A percentile compares a stretch with the other conserved stretches of the same genome.
These are phyloP conservation scores for Wickerhamiella sorbophila DNA, from an alignment of 805 yeast genomes.

Conservation along the genomic window DNA sequence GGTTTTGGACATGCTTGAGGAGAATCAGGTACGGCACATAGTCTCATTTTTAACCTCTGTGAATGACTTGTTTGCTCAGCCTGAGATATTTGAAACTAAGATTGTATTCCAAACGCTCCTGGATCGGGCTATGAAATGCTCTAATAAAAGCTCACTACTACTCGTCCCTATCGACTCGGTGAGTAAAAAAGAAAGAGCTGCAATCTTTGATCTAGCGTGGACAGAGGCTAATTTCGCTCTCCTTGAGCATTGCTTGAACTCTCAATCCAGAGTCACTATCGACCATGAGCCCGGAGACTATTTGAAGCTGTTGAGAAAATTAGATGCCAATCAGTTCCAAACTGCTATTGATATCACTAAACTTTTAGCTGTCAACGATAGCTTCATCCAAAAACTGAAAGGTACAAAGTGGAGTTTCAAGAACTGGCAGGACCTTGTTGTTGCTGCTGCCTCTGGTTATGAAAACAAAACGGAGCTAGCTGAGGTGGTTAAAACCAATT, in stretches of 20 bases:
- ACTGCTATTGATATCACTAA: not conserved
- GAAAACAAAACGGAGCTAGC: not conserved
- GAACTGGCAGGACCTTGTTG: constrained; percentile 1
- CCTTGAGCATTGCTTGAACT: not conserved
- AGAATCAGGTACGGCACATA: not conserved
- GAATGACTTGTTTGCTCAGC: not conserved
- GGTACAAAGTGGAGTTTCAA: not conserved
- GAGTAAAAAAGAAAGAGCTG: not conserved
- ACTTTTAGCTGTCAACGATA: not conserved
- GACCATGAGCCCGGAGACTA: constrained; percentile 3
- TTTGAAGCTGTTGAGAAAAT: not conserved
- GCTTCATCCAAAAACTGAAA: not conserved
- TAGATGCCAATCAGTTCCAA: constrained; percentile 1
- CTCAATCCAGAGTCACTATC: not conserved
- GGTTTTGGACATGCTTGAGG: not conserved
- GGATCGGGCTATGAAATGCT: not conserved
- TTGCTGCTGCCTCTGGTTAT: not conserved
- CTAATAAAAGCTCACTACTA: not conserved
- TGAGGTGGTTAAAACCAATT: not conserved
- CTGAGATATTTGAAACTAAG: constrained; percentile 2
- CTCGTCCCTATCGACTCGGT: not conserved
- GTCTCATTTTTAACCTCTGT: not conserved
- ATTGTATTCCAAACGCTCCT: not conserved
- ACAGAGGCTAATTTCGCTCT: not conserved
- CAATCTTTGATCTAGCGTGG: constrained; percentile 1